phyloP scores from a whole-genome alignment of 768 basidiomycete species.

The Kwoniella europaea region DNA sequence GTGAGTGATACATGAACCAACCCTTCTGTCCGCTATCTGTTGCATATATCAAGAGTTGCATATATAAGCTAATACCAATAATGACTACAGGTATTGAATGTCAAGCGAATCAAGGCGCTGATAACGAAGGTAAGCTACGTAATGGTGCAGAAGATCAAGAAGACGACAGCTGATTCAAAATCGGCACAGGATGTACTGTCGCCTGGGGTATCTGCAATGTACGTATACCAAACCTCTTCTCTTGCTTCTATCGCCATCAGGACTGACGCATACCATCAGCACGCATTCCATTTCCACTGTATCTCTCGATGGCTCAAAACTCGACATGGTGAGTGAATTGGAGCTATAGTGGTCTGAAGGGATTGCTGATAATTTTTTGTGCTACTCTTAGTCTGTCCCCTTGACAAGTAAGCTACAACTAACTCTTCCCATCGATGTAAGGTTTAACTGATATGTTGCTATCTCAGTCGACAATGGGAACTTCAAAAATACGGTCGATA shows the following conservation, averaged over 20 bases:
- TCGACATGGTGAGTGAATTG: constrained; percentile 54
- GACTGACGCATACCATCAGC: constrained; percentile 60
- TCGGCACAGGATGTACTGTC: constrained; percentile 70
- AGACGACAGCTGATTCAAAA: constrained; percentile 13
- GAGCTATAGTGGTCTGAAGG: background rate
- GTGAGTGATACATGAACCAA: constrained; percentile 63
- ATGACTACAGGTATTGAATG: constrained; percentile 88
- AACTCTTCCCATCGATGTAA: background rate
- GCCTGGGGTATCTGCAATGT: constrained; percentile 99
- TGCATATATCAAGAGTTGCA: background rate
- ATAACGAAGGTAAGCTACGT: constrained; percentile 70
- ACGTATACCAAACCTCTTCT: constrained; percentile 39
- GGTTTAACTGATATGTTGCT: constrained; percentile 4
- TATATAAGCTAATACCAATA: background rate
- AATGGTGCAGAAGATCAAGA: background rate
- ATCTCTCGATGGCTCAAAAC: constrained; percentile 99
- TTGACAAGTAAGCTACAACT: constrained; percentile 53
- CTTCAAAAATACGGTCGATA: constrained; percentile 58
- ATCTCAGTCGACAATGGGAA: constrained; percentile 57
- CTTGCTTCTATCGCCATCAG: no score
- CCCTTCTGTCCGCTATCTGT: no score
- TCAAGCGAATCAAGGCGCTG: constrained; percentile 97
- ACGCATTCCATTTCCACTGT: constrained; percentile 99
- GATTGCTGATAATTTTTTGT: background rate
- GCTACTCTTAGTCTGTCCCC: constrained; percentile 55